Evolutionary conservation across 2,329 filamentous ascomycete species (phyloP).

Genomic region (Trichoderma koningiopsis): DNA sequence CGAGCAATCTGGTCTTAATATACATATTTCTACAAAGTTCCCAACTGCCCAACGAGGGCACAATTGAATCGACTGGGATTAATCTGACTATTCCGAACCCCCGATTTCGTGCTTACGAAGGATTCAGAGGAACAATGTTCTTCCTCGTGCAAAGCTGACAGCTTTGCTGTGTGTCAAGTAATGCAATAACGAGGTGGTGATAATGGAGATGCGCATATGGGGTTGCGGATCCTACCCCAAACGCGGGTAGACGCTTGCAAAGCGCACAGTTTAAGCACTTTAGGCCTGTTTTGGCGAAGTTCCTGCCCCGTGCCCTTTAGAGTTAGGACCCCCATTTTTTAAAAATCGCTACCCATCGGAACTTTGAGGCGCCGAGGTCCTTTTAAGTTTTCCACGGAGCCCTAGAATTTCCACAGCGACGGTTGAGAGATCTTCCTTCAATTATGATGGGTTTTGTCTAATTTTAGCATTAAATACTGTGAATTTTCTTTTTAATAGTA

Average conservation of each 20-base stretch:
- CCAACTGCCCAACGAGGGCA: not conserved
- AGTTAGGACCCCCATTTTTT: slow-evolving; percentile 3
- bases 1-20: not conserved
- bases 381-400: not conserved
- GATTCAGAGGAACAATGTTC: not conserved
- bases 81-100: not conserved
- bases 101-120: not conserved
- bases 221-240: not conserved
- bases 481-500: not conserved
- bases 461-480: not conserved
- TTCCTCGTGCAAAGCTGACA: not conserved
- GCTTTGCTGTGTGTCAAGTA: not conserved
- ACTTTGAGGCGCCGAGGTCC: slow-evolving; percentile 1
- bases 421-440: not conserved
- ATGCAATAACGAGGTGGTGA: not conserved
- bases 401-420: not conserved
- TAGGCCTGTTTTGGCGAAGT: not conserved
- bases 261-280: not conserved
- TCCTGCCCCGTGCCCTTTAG: not conserved
- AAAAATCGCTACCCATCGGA: not conserved
- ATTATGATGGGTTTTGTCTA: not conserved
- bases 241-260: not conserved
- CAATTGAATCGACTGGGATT: not conserved
- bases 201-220: not conserved
- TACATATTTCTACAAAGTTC: not conserved